A percentile compares a stretch with the other conserved stretches of the same genome.
Conservation (phyloP, 257 asterid species). For the Nicotiana otophora region DNA sequence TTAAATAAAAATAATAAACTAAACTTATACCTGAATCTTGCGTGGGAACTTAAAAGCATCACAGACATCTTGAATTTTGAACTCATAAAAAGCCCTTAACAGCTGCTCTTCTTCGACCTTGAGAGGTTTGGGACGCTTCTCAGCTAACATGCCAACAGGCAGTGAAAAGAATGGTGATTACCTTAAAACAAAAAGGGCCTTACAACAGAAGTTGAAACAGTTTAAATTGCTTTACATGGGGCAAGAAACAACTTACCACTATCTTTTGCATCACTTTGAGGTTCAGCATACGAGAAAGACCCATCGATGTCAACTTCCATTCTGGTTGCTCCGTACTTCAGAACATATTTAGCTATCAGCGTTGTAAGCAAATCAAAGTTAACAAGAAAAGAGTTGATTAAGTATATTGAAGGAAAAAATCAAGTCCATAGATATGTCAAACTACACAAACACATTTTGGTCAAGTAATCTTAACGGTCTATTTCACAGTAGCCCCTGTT, state of each 20-base stretch:
- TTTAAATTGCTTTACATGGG: too few relatives aligned
- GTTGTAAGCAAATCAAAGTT: neutral
- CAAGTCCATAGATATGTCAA: too few relatives aligned
- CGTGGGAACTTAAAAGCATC: conserved; percentile 98
- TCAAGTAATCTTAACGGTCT: too few relatives aligned
- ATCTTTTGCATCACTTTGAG: conserved; percentile 40
- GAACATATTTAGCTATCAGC: conserved; percentile 24
- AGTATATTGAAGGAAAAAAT: too few relatives aligned
- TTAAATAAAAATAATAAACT: too few relatives aligned
- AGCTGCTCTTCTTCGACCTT: conserved; percentile 87
- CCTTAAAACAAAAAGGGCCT: neutral
- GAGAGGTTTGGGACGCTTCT: conserved; percentile 76
- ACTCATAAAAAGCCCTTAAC: conserved; percentile 83
- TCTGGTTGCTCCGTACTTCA: conserved; percentile 83
- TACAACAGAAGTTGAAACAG: neutral
- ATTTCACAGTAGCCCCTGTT: too few relatives aligned
- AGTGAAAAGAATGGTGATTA: neutral
- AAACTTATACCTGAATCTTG: conserved; percentile 66
- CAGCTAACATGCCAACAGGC: conserved; percentile 41
- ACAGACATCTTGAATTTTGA: conserved; percentile 92
- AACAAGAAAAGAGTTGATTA: too few relatives aligned
- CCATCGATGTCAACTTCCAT: conserved; percentile 90
- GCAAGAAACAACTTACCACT: conserved; percentile 32
- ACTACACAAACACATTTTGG: too few relatives aligned
- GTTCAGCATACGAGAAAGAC: conserved; percentile 72